Conservation (phyloP, 768 basidiomycete genomes). For the Crucibulum laeve region DNA sequence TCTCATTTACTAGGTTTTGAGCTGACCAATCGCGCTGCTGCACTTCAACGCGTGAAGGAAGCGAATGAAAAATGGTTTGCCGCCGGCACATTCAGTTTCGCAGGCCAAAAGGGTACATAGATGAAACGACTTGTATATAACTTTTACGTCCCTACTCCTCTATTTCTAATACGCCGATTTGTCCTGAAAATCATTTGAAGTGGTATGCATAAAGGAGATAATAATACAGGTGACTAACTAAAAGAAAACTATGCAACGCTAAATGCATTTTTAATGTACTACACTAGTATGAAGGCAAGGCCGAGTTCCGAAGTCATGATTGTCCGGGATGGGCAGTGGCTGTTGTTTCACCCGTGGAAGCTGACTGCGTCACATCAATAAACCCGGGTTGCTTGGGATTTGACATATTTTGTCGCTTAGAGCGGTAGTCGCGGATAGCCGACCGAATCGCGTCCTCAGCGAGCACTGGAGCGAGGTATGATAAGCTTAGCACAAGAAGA, state of each 20-base stretch:
- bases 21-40: slow-evolving; percentile 86
- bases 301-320: slow-evolving; percentile 14
- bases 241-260: slow-evolving; percentile 14
- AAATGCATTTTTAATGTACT: slow-evolving; percentile 11
- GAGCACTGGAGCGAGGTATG: slow-evolving; percentile 52
- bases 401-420: slow-evolving; percentile 60
- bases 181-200: slow-evolving; percentile 4
- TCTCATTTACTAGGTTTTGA: slow-evolving; percentile 66
- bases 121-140: not conserved
- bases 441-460: slow-evolving; percentile 99
- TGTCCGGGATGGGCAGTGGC: slow-evolving; percentile 46
- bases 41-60: slow-evolving; percentile 84
- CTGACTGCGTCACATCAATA: slow-evolving; percentile 65
- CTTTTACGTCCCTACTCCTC: not conserved
- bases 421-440: slow-evolving; percentile 93
- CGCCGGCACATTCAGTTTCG: slow-evolving; percentile 77
- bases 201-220: slow-evolving; percentile 21
- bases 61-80: slow-evolving; percentile 98
- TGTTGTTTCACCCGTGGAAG: slow-evolving; percentile 47
- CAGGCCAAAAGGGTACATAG: slow-evolving; percentile 45
- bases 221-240: slow-evolving; percentile 24
- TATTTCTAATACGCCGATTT: slow-evolving; percentile 11
- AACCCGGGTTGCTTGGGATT: slow-evolving; percentile 57
- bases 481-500: not conserved
- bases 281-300: slow-evolving; percentile 5